Conservation (phyloP, 139 green algal genomes). For the Zygnema cylindricum region DNA sequence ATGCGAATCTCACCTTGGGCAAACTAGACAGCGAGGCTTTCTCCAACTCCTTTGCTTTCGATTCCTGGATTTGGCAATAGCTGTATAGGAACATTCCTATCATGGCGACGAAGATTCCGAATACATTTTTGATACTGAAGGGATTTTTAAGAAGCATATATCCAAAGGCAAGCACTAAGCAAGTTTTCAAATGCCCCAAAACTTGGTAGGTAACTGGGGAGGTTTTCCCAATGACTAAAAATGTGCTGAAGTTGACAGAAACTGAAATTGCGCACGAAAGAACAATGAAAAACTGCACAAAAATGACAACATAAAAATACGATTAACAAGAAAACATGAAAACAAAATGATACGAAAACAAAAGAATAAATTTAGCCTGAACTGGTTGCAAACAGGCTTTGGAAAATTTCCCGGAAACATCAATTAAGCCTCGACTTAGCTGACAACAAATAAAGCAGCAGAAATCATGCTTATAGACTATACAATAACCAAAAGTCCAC, state of each 20-base stretch:
- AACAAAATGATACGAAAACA: too few relatives aligned
- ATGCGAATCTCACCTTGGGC: not conserved
- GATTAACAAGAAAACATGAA: too few relatives aligned
- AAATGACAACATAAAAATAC: too few relatives aligned
- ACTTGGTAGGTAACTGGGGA: slow-evolving; percentile 66
- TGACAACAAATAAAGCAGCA: too few relatives aligned
- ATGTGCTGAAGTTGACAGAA: slow-evolving; percentile 67
- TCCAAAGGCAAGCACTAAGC: slow-evolving; percentile 64
- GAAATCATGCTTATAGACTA: too few relatives aligned
- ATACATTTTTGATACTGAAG: slow-evolving; percentile 54
- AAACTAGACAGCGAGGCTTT: not conserved
- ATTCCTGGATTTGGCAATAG: slow-evolving; percentile 44
- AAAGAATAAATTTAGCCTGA: too few relatives aligned
- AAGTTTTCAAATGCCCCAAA: slow-evolving; percentile 69
- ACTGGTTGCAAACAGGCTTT: too few relatives aligned
- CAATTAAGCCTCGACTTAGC: too few relatives aligned
- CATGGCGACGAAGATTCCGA: slow-evolving; percentile 64
- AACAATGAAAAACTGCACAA: slow-evolving; percentile 52
- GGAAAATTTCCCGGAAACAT: too few relatives aligned
- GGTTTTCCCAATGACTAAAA: slow-evolving; percentile 69
- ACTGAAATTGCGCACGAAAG: slow-evolving; percentile 64
- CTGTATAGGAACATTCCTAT: slow-evolving; percentile 65
- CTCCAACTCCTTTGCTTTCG: slow-evolving; percentile 21
- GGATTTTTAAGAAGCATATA: slow-evolving; percentile 61
- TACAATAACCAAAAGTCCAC: too few relatives aligned